A percentile compares a stretch with the other conserved stretches of the same genome.
Evolutionary conservation across 805 yeast species (phyloP).

Genomic region (Vanderwaltozyma yarrowii): DNA sequence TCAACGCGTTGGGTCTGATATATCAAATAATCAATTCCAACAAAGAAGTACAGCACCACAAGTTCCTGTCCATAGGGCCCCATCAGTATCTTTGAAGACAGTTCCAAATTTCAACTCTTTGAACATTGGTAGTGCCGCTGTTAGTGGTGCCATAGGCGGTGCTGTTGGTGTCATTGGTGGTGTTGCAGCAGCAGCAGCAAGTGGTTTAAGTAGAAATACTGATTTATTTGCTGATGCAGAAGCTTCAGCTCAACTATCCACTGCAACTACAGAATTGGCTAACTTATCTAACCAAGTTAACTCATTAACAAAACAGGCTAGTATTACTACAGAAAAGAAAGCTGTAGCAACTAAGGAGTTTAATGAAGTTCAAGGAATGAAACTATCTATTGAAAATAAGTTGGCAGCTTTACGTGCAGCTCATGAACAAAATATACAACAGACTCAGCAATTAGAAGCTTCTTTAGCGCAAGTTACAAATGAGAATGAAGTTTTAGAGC

Average conservation of each 20-base stretch:
- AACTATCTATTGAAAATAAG: constrained; percentile 64
- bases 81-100: constrained; percentile 25
- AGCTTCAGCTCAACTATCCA: constrained; percentile 57
- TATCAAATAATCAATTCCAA: constrained; percentile 5
- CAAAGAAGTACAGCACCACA: constrained; percentile 36
- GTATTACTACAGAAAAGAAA: constrained; percentile 58
- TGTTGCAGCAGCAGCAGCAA: constrained; percentile 15
- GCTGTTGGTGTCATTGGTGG: constrained; percentile 13
- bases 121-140: constrained; percentile 5
- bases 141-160: no score
- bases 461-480: constrained; percentile 46
- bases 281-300: constrained; percentile 77
- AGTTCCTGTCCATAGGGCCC: constrained; percentile 34
- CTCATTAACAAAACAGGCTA: constrained; percentile 67
- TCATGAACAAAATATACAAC: constrained; percentile 70
- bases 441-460: constrained; percentile 62
- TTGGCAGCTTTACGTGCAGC: constrained; percentile 53
- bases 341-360: constrained; percentile 69
- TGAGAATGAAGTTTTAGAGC: constrained; percentile 60
- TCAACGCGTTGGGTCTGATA: constrained; percentile 13
- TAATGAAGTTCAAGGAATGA: constrained; percentile 51
- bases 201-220: constrained; percentile 24
- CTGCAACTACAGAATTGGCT: constrained; percentile 78
- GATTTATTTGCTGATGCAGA: constrained; percentile 52
- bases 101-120: constrained; percentile 27